Evolutionary conservation across 2,329 filamentous ascomycete genomes (phyloP), one percentile per base, ranked within the genome.

Genomic region (Stromatinia cepivora): DNA sequence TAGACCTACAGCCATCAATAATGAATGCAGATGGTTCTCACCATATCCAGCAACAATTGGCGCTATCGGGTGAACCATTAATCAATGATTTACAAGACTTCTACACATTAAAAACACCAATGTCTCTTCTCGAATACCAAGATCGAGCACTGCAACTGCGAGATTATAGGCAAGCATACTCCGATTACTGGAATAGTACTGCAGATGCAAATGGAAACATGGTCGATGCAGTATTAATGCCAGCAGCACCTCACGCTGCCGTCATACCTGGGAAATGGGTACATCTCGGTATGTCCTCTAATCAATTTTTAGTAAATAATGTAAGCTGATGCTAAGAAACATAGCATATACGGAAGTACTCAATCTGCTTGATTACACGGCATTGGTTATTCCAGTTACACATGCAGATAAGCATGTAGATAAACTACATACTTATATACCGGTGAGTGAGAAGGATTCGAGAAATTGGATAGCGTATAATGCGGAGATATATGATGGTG

Each of bases 361-460:
- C 82, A 88, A 89, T 72, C 78, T 89, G 13, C 79, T 90, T 0
- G 88, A 90, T 74, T 90, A 90, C 72, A 81, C 86, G 0, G 84
- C 87, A 0, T 77, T 88, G 6, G 83, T 85, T 0, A 78, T 90
- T 20, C 87, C 88, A 0, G 84, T 82, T 20, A 86, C 85, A 0
- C 77, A 85, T 1, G 78, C 79, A 1, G 79, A 80, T 56, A 76
- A 80, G 5, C 78, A 82, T 57, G 79, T 85, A 25, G 72, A 76
- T 2, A 73, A 78, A 20, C 56, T 71, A 20, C 69, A 78, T 4
- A 75, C 73, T 0, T 83, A 81, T 71, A 70, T 77, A 34, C 81
- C 83, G 0, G 48, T 81, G n/a, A 81, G 77, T 67, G 81, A 81
- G 0, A 61, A 77, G 1, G 85, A 87, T 67, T 76, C 77, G 67